These are phyloP conservation scores for Hyaloscypha bicolor DNA, from an alignment of 495 filamentous ascomycete species.

Conservation along the genomic window DNA sequence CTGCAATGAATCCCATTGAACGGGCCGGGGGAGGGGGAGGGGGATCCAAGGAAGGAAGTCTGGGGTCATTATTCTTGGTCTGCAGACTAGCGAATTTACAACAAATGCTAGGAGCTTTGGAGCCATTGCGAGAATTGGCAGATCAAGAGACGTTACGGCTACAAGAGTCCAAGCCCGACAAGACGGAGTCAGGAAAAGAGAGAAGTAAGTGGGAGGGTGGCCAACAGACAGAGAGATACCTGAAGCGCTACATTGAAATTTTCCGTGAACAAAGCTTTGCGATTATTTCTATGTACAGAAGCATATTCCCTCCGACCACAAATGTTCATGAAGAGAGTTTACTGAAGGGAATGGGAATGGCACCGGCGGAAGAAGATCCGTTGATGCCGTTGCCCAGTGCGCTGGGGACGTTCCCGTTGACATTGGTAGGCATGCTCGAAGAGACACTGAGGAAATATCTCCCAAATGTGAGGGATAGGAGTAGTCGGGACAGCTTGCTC, in stretches of 20 bases:
- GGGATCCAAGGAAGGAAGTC: conserved; percentile 50
- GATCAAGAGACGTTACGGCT: conserved; percentile 75
- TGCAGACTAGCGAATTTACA: conserved; percentile 81
- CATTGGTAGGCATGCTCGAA: conserved; percentile 80
- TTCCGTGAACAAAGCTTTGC: conserved; percentile 98
- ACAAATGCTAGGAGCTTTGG: conserved; percentile 78
- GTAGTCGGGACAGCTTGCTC: conserved; percentile 79
- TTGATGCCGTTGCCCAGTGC: conserved; percentile 73
- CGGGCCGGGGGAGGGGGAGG: neutral
- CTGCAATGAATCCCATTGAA: conserved; percentile 32
- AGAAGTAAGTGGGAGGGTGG: conserved; percentile 65
- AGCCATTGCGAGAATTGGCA: conserved; percentile 83
- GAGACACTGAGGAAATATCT: conserved; percentile 80
- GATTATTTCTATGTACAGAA: conserved; percentile 88
- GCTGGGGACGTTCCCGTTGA: conserved; percentile 80
- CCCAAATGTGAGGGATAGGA: conserved; percentile 78
- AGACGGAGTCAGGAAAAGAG: conserved; percentile 24
- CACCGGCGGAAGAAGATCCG: conserved; percentile 48
- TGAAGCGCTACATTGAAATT: conserved; percentile 96
- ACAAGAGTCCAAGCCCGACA: conserved; percentile 25
- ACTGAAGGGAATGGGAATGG: conserved; percentile 31
- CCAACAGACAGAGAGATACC: conserved; percentile 89
- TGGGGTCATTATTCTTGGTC: conserved; percentile 86
- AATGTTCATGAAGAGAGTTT: conserved; percentile 30
- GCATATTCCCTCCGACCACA: conserved; percentile 68